These are phyloP conservation scores for Cercospora zeina DNA, from an alignment of 2,329 filamentous ascomycete genomes.

Conservation along the genomic window DNA sequence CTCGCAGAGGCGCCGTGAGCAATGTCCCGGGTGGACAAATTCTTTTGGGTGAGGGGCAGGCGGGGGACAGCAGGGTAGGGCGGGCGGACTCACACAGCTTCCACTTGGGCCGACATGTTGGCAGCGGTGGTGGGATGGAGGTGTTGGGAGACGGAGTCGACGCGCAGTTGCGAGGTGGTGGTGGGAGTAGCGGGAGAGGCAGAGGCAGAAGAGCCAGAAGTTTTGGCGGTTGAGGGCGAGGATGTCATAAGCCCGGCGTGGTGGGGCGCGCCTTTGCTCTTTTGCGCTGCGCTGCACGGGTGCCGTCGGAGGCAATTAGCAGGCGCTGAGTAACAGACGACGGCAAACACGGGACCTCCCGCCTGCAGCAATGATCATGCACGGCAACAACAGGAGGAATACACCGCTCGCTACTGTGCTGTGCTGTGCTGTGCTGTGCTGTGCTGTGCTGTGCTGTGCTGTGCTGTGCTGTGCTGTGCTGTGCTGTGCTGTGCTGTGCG, in stretches of 20 bases:
- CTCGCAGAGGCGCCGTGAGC: conserved; percentile 13
- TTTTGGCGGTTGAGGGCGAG: conserved; percentile 17
- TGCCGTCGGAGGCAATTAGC: conserved; percentile 10
- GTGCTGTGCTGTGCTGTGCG: background rate
- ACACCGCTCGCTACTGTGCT: too few relatives aligned
- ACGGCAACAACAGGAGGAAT: background rate
- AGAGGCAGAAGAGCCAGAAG: conserved; percentile 4
- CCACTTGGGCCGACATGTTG: conserved; percentile 26
- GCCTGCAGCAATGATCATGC: background rate
- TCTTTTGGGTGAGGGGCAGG: conserved; percentile 18
- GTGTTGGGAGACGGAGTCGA: conserved; percentile 26
- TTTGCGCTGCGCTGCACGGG: conserved; percentile 12
- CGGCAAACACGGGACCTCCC: background rate
- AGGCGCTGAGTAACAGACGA: conserved; percentile 1
- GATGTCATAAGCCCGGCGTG: conserved; percentile 12
- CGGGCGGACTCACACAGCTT: conserved; percentile 29
- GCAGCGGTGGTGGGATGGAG: conserved; percentile 13
- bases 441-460: too few relatives aligned
- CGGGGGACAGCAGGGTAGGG: conserved; percentile 5
- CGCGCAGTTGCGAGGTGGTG: conserved; percentile 23
- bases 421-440: too few relatives aligned
- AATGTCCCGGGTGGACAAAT: conserved; percentile 18
- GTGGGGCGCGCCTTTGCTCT: conserved; percentile 5
- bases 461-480: too few relatives aligned
- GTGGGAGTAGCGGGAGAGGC: conserved; percentile 7